Evolutionary conservation across 495 filamentous ascomycete genomes (phyloP), one percentile per base, ranked within the genome.

Genomic region (Diplogelasinospora grovesii): DNA sequence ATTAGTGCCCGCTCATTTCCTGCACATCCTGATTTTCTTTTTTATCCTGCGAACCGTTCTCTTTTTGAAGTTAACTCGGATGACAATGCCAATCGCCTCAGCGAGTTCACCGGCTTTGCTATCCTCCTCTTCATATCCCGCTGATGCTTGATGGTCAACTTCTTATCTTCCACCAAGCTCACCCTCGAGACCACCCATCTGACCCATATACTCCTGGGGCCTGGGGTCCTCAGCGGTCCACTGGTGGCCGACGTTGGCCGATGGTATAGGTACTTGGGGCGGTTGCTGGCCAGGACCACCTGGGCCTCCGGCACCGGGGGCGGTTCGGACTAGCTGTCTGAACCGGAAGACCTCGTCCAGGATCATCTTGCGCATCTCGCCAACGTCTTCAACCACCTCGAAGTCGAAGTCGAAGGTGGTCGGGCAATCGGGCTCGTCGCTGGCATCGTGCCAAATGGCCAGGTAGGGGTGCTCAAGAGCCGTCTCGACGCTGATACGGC

Each of bases 371-470:
- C 89, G 82, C 92, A 98, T 97, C 52, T 95, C 84, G 24, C 59
- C 66, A 25, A 97, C 86, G 28, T 95, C 89, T 16, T 98, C 90
- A 14, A 95, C 80, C 23, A 94, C 81, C 59, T 98, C 92, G 54
- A 98, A 98, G 64, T 87, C 84, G 71, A 98, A 98, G 71, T 97
- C 89, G 68, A 98, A 98, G 23, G 89, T 86, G 5, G 79, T 82
- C 0, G 89, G 89, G 68, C 90, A 96, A 43, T 78, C 74, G 2
- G 93, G 92, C 73, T 98, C 92, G 63, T 97, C 93, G 9, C 82
- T 85, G 15, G 89, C 88, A 51, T 98, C 92, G 66, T 98, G 92
- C 92, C 92, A 98, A 72, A 97, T 96, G 53, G 86, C 73, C 45
- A 98, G 74, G 69, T 98, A 98, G 7, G 83, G 85, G 68, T 98